Percentiles rank a stretch among this genome's conserved stretches.
Evolutionary conservation across 2,329 filamentous ascomycete species (phyloP).

Genomic region (Chrysoporthe cubensis): DNA sequence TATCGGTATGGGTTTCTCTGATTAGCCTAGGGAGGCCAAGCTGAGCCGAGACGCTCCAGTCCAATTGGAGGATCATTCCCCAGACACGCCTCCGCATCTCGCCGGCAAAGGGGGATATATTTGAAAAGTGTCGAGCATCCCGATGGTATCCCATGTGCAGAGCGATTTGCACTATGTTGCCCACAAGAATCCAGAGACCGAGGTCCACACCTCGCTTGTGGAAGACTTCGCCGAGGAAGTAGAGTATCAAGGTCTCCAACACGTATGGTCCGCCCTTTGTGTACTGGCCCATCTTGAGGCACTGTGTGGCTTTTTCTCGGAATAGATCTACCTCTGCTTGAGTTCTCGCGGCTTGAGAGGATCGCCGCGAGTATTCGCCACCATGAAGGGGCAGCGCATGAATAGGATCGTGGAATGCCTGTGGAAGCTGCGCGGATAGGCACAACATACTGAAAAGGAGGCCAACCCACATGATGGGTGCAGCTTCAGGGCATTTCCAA

Average conservation of each 20-base stretch:
- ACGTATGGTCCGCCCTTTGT: slow-evolving; percentile 48
- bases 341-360: not conserved
- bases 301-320: slow-evolving; percentile 41
- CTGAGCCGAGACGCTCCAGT: slow-evolving; percentile 46
- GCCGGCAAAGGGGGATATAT: slow-evolving; percentile 46
- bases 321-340: slow-evolving; percentile 19
- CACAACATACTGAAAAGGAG: slow-evolving; percentile 51
- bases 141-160: slow-evolving; percentile 49
- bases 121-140: slow-evolving; percentile 46
- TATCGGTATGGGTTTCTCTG: slow-evolving; percentile 44
- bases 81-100: slow-evolving; percentile 52
- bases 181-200: slow-evolving; percentile 42
- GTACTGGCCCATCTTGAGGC: slow-evolving; percentile 44
- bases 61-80: slow-evolving; percentile 46
- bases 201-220: slow-evolving; percentile 38
- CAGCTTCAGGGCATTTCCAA: slow-evolving; percentile 44
- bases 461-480: slow-evolving; percentile 48
- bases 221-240: slow-evolving; percentile 40
- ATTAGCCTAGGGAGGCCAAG: slow-evolving; percentile 50
- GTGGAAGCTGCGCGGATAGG: slow-evolving; percentile 38
- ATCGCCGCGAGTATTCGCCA: not conserved
- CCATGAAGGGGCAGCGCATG: not conserved
- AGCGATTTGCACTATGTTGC: slow-evolving; percentile 40
- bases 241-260: slow-evolving; percentile 43
- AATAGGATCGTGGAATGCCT: slow-evolving; percentile 21